A percentile compares a stretch with the other conserved stretches of the same genome.
Conservation (phyloP, 352 stramenopile species). For the Hyaloperonospora arabidopsidis region DNA sequence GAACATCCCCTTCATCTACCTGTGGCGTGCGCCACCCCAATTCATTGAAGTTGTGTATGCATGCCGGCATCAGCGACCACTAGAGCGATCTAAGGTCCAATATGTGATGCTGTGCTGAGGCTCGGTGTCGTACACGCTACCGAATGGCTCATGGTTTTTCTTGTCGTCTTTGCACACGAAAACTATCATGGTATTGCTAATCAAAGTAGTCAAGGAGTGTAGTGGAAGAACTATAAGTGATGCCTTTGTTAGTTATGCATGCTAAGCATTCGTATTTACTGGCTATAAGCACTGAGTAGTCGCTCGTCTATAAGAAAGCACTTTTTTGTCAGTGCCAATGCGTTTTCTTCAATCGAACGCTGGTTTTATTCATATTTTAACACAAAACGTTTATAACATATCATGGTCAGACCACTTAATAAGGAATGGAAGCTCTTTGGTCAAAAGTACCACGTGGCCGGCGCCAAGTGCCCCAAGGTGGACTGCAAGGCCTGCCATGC, state of each 20-base stretch:
- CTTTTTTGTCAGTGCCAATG: no score
- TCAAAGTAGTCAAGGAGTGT: constrained; percentile 35
- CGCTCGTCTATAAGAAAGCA: no score
- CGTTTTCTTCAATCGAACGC: not conserved
- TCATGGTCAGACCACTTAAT: constrained; percentile 53
- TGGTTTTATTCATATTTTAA: not conserved
- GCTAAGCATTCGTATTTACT: no score
- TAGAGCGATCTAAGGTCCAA: constrained; percentile 42
- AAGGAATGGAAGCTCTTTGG: constrained; percentile 70
- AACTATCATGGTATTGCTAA: constrained; percentile 66
- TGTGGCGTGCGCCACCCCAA: constrained; percentile 40
- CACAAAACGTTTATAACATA: not conserved
- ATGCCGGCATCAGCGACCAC: constrained; percentile 57
- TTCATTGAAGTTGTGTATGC: constrained; percentile 58
- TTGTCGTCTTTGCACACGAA: constrained; percentile 33
- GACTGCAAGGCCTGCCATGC: constrained; percentile 59
- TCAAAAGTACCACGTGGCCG: constrained; percentile 40
- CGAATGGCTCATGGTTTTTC: constrained; percentile 27
- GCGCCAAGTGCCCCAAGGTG: constrained; percentile 53
- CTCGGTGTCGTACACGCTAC: constrained; percentile 51
- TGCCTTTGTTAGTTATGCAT: no score
- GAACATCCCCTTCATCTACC: constrained; percentile 37
- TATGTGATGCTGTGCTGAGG: constrained; percentile 60
- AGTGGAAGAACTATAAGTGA: constrained; percentile 1
- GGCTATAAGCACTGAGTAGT: no score